Percentiles rank a stretch among this genome's conserved stretches.
These are phyloP conservation scores for Didymella pomorum DNA, from an alignment of 2,329 filamentous ascomycete genomes.

Conservation along the genomic window DNA sequence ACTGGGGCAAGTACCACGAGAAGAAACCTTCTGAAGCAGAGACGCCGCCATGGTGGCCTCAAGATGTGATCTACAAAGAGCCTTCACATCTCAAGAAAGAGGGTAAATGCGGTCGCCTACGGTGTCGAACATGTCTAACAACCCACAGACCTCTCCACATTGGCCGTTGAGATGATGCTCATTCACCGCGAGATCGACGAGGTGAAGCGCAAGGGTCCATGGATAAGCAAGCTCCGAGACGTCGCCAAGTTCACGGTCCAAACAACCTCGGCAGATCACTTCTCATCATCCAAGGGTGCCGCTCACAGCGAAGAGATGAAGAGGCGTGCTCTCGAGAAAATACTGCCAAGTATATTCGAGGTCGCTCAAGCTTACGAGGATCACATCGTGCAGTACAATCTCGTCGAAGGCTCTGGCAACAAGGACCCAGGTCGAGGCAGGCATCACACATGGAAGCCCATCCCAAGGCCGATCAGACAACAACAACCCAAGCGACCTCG, in stretches of 20 bases:
- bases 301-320: constrained; percentile 39
- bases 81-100: constrained; percentile 43
- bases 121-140: constrained; percentile 11
- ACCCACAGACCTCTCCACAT: constrained; percentile 33
- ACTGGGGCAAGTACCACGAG: constrained; percentile 40
- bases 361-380: constrained; percentile 42
- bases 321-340: constrained; percentile 32
- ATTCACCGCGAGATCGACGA: constrained; percentile 39
- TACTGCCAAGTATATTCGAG: constrained; percentile 42
- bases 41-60: constrained; percentile 45
- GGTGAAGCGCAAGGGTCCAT: constrained; percentile 34
- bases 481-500: constrained; percentile 24
- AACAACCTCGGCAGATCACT: constrained; percentile 32
- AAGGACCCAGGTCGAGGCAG: constrained; percentile 33
- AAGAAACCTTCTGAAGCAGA: constrained; percentile 24
- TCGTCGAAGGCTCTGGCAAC: constrained; percentile 35
- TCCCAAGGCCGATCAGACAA: constrained; percentile 30
- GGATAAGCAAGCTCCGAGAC: constrained; percentile 36
- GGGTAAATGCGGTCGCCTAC: constrained; percentile 25
- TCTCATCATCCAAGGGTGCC: constrained; percentile 38
- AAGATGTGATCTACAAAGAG: constrained; percentile 40
- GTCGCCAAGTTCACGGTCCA: constrained; percentile 33
- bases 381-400: constrained; percentile 34
- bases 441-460: constrained; percentile 34
- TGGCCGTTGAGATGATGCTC: constrained; percentile 43